These are phyloP conservation scores for Irineochytrium annulatum DNA, from an alignment of 192 early-diverging fungal genomes.

Conservation along the genomic window DNA sequence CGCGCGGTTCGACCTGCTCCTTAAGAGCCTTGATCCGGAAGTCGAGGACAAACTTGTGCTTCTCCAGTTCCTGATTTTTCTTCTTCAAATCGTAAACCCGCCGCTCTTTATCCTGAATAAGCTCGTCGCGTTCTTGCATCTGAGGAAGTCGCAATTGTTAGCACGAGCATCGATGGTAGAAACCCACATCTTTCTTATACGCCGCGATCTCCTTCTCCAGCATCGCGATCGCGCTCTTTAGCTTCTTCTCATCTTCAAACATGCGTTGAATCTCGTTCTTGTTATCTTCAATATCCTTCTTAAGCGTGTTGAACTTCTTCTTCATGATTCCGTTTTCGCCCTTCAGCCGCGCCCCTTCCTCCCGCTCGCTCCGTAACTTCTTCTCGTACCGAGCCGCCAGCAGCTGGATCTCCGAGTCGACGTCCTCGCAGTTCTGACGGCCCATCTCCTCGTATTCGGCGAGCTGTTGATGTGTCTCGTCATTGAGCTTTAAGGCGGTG, in stretches of 20 bases:
- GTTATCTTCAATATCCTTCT: slow-evolving; percentile 57
- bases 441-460: slow-evolving; percentile 45
- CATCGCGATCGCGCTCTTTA: slow-evolving; percentile 36
- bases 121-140: slow-evolving; percentile 51
- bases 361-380: slow-evolving; percentile 41
- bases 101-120: slow-evolving; percentile 57
- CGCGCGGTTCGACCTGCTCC: slow-evolving; percentile 54
- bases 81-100: slow-evolving; percentile 57
- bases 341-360: slow-evolving; percentile 51
- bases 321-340: slow-evolving; percentile 61
- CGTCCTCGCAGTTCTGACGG: slow-evolving; percentile 42
- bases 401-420: slow-evolving; percentile 45
- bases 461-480: slow-evolving; percentile 31
- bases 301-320: slow-evolving; percentile 60
- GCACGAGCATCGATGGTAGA: neutral
- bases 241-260: slow-evolving; percentile 45
- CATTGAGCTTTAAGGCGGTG: slow-evolving; percentile 32
- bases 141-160: slow-evolving; percentile 1
- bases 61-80: slow-evolving; percentile 61
- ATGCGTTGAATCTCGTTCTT: slow-evolving; percentile 42
- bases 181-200: slow-evolving; percentile 48
- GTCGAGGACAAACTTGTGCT: slow-evolving; percentile 59
- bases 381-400: slow-evolving; percentile 43
- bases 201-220: slow-evolving; percentile 50
- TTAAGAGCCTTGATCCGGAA: slow-evolving; percentile 56